These are phyloP conservation scores for Tripidium arundinaceum DNA, from an alignment of 202 grass and related monocot species.

Conservation along the genomic window DNA sequence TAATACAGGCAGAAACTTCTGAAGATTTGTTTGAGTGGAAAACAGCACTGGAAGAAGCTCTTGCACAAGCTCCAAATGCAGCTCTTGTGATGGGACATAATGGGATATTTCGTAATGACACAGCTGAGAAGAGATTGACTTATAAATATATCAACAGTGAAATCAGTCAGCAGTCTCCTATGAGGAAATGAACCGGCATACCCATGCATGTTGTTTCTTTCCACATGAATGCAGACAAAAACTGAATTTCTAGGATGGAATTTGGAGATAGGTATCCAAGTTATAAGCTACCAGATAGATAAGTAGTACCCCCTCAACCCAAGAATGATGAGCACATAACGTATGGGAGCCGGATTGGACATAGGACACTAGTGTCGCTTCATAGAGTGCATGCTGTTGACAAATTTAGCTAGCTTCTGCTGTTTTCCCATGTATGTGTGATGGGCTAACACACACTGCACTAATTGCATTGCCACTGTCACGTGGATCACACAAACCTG, in stretches of 20 bases:
- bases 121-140: constrained; percentile 62
- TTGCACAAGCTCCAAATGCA: constrained; percentile 95
- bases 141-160: constrained; percentile 23
- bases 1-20: constrained; percentile 69
- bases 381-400: background rate
- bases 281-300: background rate
- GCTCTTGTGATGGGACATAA: constrained; percentile 99
- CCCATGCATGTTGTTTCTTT: constrained; percentile 6
- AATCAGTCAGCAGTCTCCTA: background rate
- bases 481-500: background rate
- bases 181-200: background rate
- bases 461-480: background rate
- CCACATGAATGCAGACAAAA: background rate
- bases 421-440: background rate
- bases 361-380: background rate
- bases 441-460: background rate
- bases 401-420: background rate
- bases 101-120: constrained; percentile 95
- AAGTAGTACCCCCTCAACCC: background rate
- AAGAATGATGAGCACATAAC: background rate
- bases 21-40: constrained; percentile 99
- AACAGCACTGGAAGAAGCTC: constrained; percentile 88
- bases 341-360: background rate
- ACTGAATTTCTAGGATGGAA: constrained; percentile 7
- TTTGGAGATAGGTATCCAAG: background rate